These are phyloP conservation scores for Colletotrichum cereale DNA, from an alignment of 2,329 filamentous ascomycete genomes.

Conservation along the genomic window DNA sequence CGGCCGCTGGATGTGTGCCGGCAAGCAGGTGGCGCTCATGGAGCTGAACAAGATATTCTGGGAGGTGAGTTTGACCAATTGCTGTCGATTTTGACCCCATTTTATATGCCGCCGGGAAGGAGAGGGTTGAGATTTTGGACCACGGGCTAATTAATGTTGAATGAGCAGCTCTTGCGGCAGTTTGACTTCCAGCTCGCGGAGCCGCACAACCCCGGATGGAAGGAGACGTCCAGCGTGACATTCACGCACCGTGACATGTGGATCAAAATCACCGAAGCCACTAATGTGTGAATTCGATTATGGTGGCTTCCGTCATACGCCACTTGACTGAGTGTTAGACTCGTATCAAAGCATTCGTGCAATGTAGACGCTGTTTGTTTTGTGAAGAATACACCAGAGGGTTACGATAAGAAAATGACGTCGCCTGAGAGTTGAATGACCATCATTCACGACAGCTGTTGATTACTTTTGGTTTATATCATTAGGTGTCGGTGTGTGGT, in stretches of 20 bases:
- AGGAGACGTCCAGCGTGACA: background rate
- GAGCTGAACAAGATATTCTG: constrained; percentile 51
- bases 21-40: constrained; percentile 54
- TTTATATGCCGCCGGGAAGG: background rate
- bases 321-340: background rate
- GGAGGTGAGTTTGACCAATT: constrained; percentile 5
- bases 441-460: background rate
- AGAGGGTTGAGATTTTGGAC: too few species aligned
- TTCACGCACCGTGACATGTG: constrained; percentile 3
- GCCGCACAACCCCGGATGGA: constrained; percentile 7
- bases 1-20: constrained; percentile 53
- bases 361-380: constrained; percentile 1
- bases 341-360: background rate
- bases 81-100: background rate
- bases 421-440: background rate
- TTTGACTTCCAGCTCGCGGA: constrained; percentile 10
- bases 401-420: background rate
- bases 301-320: background rate
- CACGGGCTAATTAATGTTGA: background rate
- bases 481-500: too few species aligned
- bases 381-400: too few species aligned
- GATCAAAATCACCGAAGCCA: constrained; percentile 10
- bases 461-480: too few species aligned
- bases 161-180: constrained; percentile 7
- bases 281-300: background rate